Evolutionary conservation across 2,329 filamentous ascomycete species (phyloP).

Genomic region (Stachybotrys chlorohalonatus): DNA sequence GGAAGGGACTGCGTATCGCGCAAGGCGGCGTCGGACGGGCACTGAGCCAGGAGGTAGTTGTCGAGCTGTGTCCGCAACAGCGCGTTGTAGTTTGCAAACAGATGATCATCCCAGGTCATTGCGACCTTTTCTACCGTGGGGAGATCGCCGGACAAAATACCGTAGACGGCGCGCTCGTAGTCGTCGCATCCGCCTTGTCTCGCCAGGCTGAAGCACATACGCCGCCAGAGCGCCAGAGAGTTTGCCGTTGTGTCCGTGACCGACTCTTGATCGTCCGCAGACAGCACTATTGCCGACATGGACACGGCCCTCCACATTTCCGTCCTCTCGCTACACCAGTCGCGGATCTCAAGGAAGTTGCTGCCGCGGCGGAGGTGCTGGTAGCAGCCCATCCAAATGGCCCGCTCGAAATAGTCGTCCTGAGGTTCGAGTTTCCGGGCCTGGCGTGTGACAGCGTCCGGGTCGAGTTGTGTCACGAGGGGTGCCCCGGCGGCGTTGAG

Average conservation of each 20-base stretch:
- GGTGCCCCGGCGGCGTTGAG: slow-evolving; percentile 51
- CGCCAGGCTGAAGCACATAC: slow-evolving; percentile 65
- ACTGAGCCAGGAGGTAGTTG: slow-evolving; percentile 50
- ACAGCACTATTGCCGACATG: slow-evolving; percentile 63
- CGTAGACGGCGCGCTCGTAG: slow-evolving; percentile 85
- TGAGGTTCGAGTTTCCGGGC: slow-evolving; percentile 65
- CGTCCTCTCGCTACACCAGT: slow-evolving; percentile 78
- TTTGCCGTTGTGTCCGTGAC: slow-evolving; percentile 24
- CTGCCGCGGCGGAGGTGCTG: slow-evolving; percentile 85
- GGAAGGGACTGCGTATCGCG: slow-evolving; percentile 49
- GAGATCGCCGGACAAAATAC: slow-evolving; percentile 78
- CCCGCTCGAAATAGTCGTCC: slow-evolving; percentile 81
- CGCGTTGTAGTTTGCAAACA: slow-evolving; percentile 86
- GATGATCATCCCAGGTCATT: slow-evolving; percentile 72
- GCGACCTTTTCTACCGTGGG: slow-evolving; percentile 69
- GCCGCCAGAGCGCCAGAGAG: slow-evolving; percentile 60
- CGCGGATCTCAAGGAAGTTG: slow-evolving; percentile 61
- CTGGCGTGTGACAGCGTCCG: slow-evolving; percentile 80
- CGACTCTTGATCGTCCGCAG: slow-evolving; percentile 34
- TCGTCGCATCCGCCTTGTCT: slow-evolving; percentile 61
- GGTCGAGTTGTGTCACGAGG: slow-evolving; percentile 81
- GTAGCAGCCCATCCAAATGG: slow-evolving; percentile 90
- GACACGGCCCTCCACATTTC: slow-evolving; percentile 85
- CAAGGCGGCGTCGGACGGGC: slow-evolving; percentile 43
- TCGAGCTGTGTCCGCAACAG: slow-evolving; percentile 74